Evolutionary conservation across 1,284 basidiomycete genomes (phyloP).

Genomic region (Leccinum huronense): DNA sequence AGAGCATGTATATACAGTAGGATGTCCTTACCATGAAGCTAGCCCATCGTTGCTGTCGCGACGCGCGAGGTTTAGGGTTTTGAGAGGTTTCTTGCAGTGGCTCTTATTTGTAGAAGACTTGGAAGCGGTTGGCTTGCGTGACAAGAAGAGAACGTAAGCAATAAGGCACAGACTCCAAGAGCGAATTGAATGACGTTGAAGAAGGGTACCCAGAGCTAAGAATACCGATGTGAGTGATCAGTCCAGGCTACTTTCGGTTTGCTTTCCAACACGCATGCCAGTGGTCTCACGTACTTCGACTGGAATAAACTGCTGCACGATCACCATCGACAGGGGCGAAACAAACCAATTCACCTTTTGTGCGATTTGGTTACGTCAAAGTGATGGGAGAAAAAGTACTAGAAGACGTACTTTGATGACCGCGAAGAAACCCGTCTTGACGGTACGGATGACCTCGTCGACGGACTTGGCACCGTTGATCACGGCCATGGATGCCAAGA

Average conservation of each 20-base stretch:
- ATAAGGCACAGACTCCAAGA: conserved; percentile 28
- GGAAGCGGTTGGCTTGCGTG: conserved; percentile 20
- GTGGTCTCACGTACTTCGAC: conserved; percentile 28
- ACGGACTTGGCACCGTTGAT: conserved; percentile 78
- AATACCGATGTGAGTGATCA: neutral
- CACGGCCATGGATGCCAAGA: conserved; percentile 77
- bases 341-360: conserved; percentile 34
- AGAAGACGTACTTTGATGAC: conserved; percentile 62
- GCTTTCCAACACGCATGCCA: neutral
- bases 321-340: conserved; percentile 34
- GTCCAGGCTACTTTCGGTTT: conserved; percentile 13
- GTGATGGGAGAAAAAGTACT: neutral
- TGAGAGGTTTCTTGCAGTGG: conserved; percentile 31
- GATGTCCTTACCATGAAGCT: conserved; percentile 14
- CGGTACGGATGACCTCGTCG: conserved; percentile 65
- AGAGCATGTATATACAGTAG: neutral
- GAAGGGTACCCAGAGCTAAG: conserved; percentile 36
- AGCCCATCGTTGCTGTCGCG: conserved; percentile 19
- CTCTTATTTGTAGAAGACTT: conserved; percentile 17
- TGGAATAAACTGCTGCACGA: conserved; percentile 36
- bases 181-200: conserved; percentile 33
- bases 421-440: conserved; percentile 72
- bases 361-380: conserved; percentile 6
- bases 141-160: neutral
- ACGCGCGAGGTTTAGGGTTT: conserved; percentile 39